phyloP scores from a whole-genome alignment of 805 yeast species.

The Jamesozyma spencerorum region DNA sequence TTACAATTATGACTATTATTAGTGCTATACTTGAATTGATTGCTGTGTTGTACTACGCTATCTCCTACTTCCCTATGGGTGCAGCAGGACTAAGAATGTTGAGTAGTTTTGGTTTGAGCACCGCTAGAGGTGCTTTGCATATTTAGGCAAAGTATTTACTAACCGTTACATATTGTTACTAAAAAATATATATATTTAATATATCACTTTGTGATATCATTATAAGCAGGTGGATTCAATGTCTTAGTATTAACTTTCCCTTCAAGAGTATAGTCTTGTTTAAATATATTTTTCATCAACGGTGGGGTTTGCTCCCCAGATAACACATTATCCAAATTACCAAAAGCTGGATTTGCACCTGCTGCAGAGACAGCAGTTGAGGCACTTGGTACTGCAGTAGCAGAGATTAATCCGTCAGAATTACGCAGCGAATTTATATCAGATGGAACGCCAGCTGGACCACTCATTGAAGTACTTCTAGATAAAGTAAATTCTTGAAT shows the following conservation, averaged over 20 bases:
- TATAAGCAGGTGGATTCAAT: constrained; percentile 31
- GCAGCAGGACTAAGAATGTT: constrained; percentile 61
- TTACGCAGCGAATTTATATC: not conserved
- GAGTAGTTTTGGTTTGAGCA: constrained; percentile 46
- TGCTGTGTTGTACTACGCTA: constrained; percentile 82
- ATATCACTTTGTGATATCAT: constrained; percentile 6
- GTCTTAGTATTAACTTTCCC: not conserved
- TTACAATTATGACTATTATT: constrained; percentile 66
- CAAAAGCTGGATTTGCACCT: constrained; percentile 9
- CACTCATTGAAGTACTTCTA: constrained; percentile 17
- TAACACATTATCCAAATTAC: constrained; percentile 16
- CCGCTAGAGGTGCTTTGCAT: constrained; percentile 36
- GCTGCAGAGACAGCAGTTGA: too few relatives aligned
- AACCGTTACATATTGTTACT: not conserved
- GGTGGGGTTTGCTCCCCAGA: constrained; percentile 2
- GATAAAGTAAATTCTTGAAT: constrained; percentile 20
- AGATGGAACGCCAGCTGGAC: constrained; percentile 8
- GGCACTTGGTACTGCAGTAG: not conserved
- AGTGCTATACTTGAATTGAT: constrained; percentile 70
- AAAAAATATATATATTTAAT: not conserved
- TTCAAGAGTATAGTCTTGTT: constrained; percentile 4
- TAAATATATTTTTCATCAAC: constrained; percentile 2
- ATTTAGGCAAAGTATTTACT: constrained; percentile 13
- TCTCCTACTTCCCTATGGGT: constrained; percentile 94
- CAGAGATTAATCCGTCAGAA: not conserved